These are phyloP conservation scores for Alternaria sp. DNA, from an alignment of 2,329 filamentous ascomycete species.

Conservation along the genomic window DNA sequence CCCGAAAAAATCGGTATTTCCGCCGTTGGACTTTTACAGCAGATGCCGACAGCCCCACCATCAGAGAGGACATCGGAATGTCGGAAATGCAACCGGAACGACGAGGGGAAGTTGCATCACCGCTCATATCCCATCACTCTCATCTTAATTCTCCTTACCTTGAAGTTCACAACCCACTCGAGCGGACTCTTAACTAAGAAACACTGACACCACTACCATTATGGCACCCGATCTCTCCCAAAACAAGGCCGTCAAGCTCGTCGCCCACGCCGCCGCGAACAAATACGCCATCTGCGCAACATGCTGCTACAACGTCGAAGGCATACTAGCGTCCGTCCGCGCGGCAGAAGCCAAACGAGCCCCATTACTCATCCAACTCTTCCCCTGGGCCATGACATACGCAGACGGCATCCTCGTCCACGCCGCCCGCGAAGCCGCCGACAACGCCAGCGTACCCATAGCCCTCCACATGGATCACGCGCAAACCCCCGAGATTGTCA, in stretches of 20 bases:
- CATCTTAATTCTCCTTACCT: neutral
- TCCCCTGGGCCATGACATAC: constrained; percentile 77
- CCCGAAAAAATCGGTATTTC: constrained; percentile 32
- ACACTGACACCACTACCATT: neutral
- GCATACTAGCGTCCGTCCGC: constrained; percentile 71
- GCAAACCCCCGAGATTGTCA: constrained; percentile 69
- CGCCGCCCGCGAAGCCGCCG: constrained; percentile 55
- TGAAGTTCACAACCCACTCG: neutral
- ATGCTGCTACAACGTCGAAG: constrained; percentile 75
- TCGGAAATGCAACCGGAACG: constrained; percentile 29
- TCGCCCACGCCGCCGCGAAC: constrained; percentile 64
- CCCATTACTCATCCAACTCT: constrained; percentile 75
- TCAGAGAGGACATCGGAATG: constrained; percentile 21
- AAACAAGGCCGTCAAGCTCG: constrained; percentile 56
- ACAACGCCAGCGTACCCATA: constrained; percentile 62
- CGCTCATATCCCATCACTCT: neutral
- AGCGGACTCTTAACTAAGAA: neutral
- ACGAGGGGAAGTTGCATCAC: constrained; percentile 20
- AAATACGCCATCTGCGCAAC: constrained; percentile 68
- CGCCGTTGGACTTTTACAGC: constrained; percentile 19
- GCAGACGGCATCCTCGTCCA: constrained; percentile 61
- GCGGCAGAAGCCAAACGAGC: constrained; percentile 73
- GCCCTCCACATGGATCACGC: constrained; percentile 73
- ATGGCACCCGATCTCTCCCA: constrained; percentile 62
- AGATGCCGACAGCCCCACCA: constrained; percentile 27